phyloP scores from a whole-genome alignment of 2,329 filamentous ascomycete species.

The Incumbomyces delicatus region DNA sequence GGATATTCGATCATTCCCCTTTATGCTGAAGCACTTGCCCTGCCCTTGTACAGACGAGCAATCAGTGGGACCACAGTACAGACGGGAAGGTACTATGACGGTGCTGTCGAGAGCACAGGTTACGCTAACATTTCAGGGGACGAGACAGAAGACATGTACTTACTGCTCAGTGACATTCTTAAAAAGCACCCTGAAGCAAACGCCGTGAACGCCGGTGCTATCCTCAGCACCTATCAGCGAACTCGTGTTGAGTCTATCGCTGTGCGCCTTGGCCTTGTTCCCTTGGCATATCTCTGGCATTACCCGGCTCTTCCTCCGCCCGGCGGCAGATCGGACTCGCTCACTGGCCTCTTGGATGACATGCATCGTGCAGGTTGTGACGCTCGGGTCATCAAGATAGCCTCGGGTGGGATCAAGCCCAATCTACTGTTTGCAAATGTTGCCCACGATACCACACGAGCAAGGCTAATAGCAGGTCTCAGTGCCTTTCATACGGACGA shows the following conservation, averaged over 20 bases:
- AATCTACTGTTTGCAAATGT: conserved; percentile 73
- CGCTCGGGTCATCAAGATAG: conserved; percentile 89
- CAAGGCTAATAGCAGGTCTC: conserved; percentile 40
- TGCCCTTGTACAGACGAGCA: conserved; percentile 73
- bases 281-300: conserved; percentile 87
- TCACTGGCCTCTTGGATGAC: conserved; percentile 57
- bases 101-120: neutral
- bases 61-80: conserved; percentile 66
- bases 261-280: conserved; percentile 66
- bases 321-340: conserved; percentile 24
- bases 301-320: conserved; percentile 61
- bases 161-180: conserved; percentile 60
- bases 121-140: conserved; percentile 40
- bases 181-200: conserved; percentile 66
- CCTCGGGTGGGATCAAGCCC: conserved; percentile 78
- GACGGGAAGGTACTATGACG: conserved; percentile 59
- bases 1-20: conserved; percentile 79
- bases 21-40: conserved; percentile 65
- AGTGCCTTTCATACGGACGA: conserved; percentile 45
- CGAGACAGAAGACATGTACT: conserved; percentile 80
- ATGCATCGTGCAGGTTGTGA: conserved; percentile 72
- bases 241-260: conserved; percentile 92
- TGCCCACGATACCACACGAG: conserved; percentile 43
- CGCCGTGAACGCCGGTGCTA: conserved; percentile 81
- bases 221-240: conserved; percentile 89